A percentile compares a stretch with the other conserved stretches of the same genome.
Evolutionary conservation across 2,329 filamentous ascomycete species (phyloP).

Genomic region (Fusarium sp.): DNA sequence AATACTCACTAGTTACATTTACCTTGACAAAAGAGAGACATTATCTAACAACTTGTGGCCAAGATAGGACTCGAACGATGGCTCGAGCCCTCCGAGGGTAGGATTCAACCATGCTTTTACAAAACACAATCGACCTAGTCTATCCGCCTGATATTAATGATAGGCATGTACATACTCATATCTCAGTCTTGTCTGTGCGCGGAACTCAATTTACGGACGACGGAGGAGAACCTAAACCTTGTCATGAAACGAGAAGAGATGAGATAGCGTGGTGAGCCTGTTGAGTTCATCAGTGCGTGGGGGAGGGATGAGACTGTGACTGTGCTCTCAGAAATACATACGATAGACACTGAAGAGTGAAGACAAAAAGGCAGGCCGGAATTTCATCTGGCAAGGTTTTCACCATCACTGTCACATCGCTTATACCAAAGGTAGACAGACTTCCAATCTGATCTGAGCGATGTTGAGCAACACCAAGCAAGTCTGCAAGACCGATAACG

Average conservation of each 20-base stretch:
- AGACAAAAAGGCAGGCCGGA: background rate
- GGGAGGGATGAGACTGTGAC: background rate
- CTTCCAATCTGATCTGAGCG: background rate
- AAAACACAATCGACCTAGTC: background rate
- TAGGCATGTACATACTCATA: background rate
- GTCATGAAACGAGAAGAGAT: conserved; percentile 4
- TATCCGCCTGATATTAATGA: background rate
- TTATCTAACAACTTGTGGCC: background rate
- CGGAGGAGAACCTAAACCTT: background rate
- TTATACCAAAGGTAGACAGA: background rate
- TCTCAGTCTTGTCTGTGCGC: conserved; percentile 30
- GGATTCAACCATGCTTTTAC: background rate
- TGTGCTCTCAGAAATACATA: background rate
- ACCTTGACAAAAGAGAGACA: background rate
- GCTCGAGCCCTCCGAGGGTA: background rate
- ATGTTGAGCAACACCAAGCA: background rate
- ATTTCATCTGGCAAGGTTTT: conserved; percentile 1
- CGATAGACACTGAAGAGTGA: background rate
- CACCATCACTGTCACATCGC: conserved; percentile 23
- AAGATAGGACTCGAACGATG: background rate
- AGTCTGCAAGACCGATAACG: background rate
- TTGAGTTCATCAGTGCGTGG: background rate
- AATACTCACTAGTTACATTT: background rate
- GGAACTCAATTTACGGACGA: conserved; percentile 35
- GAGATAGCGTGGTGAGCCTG: background rate